Base-by-base conservation (phyloP, 257 asterid species). In the Solanum appendiculatum region DNA sequence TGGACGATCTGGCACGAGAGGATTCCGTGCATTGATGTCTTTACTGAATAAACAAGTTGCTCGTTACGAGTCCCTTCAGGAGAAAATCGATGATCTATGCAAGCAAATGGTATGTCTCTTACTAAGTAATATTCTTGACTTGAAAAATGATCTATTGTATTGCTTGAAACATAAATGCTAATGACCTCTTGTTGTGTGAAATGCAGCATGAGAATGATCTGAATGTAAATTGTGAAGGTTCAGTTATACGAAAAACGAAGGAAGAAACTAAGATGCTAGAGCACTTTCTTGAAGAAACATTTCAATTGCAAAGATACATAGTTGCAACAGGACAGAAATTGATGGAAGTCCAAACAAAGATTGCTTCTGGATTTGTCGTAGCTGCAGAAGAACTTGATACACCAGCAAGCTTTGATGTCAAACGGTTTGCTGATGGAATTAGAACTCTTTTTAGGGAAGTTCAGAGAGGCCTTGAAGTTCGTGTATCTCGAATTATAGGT, bases 321-420 rank as follows among this genome's bases (percentile, higher is more conserved):
- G 99, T 96, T 33, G 95, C 98, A 27, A 93, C 99, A 2, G 99
- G 99, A 58, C 99, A 96, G 84, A 96, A 94, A 78, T 37, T 93
- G 86, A 88, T 93, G 91, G 98, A 96, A 86, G 92, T 95, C 39
- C 98, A 94, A 87, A 86, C 92, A 7, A 97, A 92, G 92, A 93
- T 95, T 66, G 93, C 94, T 23, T 93, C 95, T 5, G 96, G 94
- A 63, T 92, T 97, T 48, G 83, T 86, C 13, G 88, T 85, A 44
- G 86, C 92, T 33, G 88, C 87, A 72, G 93, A 90, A 75, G 91
- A 66, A 75, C 91, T 92, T 20, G 96, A 93, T 56, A 89, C 89
- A 74, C 96, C 96, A 25, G 95, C 89, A 82, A 91, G 91, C 90
- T 94, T 95, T 60, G 98, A 95, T 93, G 89, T 94, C 93, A 92